Base-by-base conservation (phyloP, 192 early-diverging fungal genomes). In the Backusella luteola region DNA sequence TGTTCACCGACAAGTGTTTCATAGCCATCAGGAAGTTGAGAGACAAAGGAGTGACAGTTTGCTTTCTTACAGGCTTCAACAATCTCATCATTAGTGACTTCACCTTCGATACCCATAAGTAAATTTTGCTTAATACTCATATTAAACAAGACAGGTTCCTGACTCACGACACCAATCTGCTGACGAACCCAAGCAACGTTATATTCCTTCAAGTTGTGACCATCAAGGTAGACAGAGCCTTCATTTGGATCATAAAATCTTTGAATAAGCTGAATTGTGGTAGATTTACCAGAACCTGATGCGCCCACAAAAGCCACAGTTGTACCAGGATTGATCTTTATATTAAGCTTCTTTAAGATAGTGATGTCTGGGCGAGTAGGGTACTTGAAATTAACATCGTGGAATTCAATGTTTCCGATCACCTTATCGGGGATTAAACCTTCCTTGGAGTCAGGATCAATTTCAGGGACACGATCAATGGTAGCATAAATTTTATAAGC, bases 131-230 rank as follows among this genome's bases (percentile, higher is more conserved):
- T 85, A 73, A 99, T 93, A 67, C 73, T 78, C 76, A 78, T 84
- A 36, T 84, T 92, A 80, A 98, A 98, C 53, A 98, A 87, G 42
- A 97, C 90, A 1, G 96, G 97, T 79, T 96, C 96, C 87, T 96
- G 96, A 66, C 89, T 87, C 71, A 98, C 96, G 34, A 98, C 87
- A 42, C 96, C 97, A 68, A 98, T 94, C 68, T 94, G 91, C 71
- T 87, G 85, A 23, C 98, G 91, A 44, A 97, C 82, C 88, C 92
- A 97, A 34, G 87, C 79, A 39, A 97, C 85, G 67, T 98, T 95
- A 77, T 91, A 86, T 67, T 92, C 88, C 73, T 87, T 90, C 71
- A 96, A 84, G 70, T 95, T 85, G 21, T 84, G 79, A 41, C 92
- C 95, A 85, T 97, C 97, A 11, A 98, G 69, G 21, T 79, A 74